Evolutionary conservation across 1,139 yeast species (phyloP).

Genomic region (Kodamaea ohmeri): DNA sequence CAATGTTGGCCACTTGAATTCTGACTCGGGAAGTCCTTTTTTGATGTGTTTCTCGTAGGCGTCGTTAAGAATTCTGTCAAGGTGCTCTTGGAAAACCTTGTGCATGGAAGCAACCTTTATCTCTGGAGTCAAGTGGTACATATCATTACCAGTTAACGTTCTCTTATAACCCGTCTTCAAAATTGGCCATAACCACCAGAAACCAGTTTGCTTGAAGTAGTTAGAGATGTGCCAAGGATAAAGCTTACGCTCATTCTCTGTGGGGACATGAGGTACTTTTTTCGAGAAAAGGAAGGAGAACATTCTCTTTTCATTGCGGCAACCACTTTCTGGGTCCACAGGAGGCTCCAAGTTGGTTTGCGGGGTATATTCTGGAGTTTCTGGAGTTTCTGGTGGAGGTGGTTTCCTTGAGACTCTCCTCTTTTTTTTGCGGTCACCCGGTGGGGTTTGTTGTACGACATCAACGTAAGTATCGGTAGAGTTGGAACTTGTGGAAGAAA

Average conservation of each 20-base stretch:
- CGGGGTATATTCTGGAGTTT: slow-evolving; percentile 7
- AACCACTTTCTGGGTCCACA: slow-evolving; percentile 10
- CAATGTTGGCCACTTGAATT: slow-evolving; percentile 37
- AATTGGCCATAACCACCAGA: slow-evolving; percentile 44
- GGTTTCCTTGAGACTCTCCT: slow-evolving; percentile 6
- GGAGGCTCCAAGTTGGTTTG: slow-evolving; percentile 16
- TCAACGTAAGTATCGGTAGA: slow-evolving; percentile 11
- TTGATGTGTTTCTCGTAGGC: slow-evolving; percentile 25
- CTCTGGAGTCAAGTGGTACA: slow-evolving; percentile 38
- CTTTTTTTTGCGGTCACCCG: slow-evolving; percentile 3
- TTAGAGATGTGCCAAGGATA: slow-evolving; percentile 39
- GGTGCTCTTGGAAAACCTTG: slow-evolving; percentile 25
- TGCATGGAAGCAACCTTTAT: slow-evolving; percentile 43
- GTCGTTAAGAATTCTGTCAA: slow-evolving; percentile 24
- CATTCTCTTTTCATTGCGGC: slow-evolving; percentile 20
- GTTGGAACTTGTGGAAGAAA: slow-evolving; percentile 10
- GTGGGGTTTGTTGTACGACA: slow-evolving; percentile 7
- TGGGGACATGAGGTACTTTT: slow-evolving; percentile 34
- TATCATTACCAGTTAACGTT: slow-evolving; percentile 40
- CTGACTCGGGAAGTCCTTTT: slow-evolving; percentile 22
- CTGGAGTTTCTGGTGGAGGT: slow-evolving; percentile 2
- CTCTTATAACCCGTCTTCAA: slow-evolving; percentile 42
- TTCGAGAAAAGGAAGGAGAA: slow-evolving; percentile 31
- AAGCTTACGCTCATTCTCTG: slow-evolving; percentile 35
- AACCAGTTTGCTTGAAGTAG: slow-evolving; percentile 28